Conservation (phyloP, 2,329 filamentous ascomycete species). For the Cladosporium colombiae region DNA sequence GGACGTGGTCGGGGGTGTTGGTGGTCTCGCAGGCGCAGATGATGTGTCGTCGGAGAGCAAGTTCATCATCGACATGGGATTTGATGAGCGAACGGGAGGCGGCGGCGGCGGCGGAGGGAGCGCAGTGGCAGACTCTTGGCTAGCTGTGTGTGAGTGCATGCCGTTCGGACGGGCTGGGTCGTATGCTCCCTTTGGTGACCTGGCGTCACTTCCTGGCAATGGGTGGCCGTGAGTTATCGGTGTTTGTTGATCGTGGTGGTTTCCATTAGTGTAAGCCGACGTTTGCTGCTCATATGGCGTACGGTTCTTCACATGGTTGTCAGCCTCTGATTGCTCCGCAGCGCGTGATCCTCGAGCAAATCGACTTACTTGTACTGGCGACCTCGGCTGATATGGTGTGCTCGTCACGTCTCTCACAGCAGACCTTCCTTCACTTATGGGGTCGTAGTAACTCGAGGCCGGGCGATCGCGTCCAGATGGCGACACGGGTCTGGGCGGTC, state of each 20-base stretch:
- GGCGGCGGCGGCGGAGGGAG: conserved; percentile 40
- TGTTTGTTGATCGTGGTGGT: conserved; percentile 24
- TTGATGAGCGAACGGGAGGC: conserved; percentile 60
- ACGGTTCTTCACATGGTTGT: conserved; percentile 25
- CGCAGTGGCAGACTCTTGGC: conserved; percentile 27
- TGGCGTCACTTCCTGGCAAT: conserved; percentile 37
- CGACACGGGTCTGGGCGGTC: conserved; percentile 32
- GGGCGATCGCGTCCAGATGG: conserved; percentile 41
- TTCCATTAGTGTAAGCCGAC: conserved; percentile 30
- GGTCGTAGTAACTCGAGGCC: conserved; percentile 53
- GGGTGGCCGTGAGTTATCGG: conserved; percentile 32
- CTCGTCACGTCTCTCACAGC: conserved; percentile 37
- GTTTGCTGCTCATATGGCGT: conserved; percentile 26
- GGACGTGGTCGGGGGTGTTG: conserved; percentile 20
- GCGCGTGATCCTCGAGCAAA: background rate
- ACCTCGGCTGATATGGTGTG: conserved; percentile 41
- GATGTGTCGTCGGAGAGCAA: conserved; percentile 72
- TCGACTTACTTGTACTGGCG: conserved; percentile 32
- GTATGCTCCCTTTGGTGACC: conserved; percentile 38
- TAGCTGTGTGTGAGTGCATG: conserved; percentile 31
- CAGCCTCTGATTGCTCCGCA: background rate
- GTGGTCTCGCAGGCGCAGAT: conserved; percentile 19
- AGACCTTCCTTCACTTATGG: conserved; percentile 49
- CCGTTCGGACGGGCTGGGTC: conserved; percentile 34
- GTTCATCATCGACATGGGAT: conserved; percentile 95